Conservation (phyloP, 345 rosid species). For the Excoecaria cochinchinensis region DNA sequence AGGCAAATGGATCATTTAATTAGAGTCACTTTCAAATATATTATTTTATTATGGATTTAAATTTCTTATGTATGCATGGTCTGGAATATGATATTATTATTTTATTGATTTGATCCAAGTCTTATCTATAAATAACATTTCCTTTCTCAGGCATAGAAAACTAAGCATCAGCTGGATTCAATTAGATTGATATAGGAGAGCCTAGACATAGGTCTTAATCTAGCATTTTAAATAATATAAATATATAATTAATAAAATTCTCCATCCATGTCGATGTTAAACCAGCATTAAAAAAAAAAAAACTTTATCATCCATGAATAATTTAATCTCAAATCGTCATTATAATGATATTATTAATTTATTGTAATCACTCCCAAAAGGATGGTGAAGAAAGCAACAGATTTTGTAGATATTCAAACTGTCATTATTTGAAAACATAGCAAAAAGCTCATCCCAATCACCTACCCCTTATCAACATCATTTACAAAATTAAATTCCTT, state of each 20-base stretch:
- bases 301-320: background rate
- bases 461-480: slow-evolving; percentile 4
- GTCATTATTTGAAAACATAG: slow-evolving; percentile 19
- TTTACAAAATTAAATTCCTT: background rate
- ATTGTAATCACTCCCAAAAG: slow-evolving; percentile 23
- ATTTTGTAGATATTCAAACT: slow-evolving; percentile 20
- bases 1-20: too few relatives aligned
- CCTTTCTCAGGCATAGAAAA: too few relatives aligned
- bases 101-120: too few relatives aligned
- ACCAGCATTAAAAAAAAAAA: background rate
- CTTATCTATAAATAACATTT: too few relatives aligned
- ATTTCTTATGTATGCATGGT: too few relatives aligned
- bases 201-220: background rate
- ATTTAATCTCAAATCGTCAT: slow-evolving; percentile 3
- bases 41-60: too few relatives aligned
- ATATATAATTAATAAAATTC: background rate
- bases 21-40: too few relatives aligned
- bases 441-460: slow-evolving; percentile 13
- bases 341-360: background rate
- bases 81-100: too few relatives aligned
- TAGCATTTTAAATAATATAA: background rate
- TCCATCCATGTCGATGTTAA: slow-evolving; percentile 25
- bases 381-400: slow-evolving; percentile 40
- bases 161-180: background rate
- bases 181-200: background rate